Evolutionary conservation across 176 grass and related monocot genomes (phyloP).

Genomic region (Phragmites australis): DNA sequence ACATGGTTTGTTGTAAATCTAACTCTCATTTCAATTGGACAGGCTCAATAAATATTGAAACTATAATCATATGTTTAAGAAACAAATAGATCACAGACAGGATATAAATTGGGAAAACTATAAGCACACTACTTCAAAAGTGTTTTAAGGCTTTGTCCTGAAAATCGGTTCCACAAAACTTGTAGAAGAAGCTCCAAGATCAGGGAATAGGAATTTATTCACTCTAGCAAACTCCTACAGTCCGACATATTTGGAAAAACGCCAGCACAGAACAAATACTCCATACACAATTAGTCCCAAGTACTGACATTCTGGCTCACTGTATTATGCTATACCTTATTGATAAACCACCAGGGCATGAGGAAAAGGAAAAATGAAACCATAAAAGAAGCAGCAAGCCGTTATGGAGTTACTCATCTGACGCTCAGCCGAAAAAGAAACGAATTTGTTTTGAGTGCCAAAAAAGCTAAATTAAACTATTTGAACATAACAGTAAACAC

Average conservation of each 20-base stretch:
- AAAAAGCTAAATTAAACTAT: neutral
- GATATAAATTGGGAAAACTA: neutral
- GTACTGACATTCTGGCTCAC: neutral
- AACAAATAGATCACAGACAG: neutral
- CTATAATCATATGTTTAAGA: neutral
- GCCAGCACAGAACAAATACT: neutral
- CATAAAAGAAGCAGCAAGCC: neutral
- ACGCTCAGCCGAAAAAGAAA: neutral
- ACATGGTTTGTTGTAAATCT: neutral
- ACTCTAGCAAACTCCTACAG: neutral
- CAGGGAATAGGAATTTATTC: neutral
- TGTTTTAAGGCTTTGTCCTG: neutral
- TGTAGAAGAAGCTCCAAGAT: neutral
- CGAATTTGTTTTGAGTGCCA: neutral
- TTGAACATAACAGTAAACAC: slow-evolving; percentile 11
- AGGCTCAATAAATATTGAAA: neutral
- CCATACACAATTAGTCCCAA: neutral
- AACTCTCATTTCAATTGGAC: neutral
- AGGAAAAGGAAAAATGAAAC: neutral
- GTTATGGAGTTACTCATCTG: neutral
- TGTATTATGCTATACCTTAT: neutral
- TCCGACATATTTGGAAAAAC: neutral
- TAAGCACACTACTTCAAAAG: neutral
- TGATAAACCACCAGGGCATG: slow-evolving; percentile 7
- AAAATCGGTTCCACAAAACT: neutral